Evolutionary conservation across 345 rosid species (phyloP).

Genomic region (Gossypium ekmanianum): DNA sequence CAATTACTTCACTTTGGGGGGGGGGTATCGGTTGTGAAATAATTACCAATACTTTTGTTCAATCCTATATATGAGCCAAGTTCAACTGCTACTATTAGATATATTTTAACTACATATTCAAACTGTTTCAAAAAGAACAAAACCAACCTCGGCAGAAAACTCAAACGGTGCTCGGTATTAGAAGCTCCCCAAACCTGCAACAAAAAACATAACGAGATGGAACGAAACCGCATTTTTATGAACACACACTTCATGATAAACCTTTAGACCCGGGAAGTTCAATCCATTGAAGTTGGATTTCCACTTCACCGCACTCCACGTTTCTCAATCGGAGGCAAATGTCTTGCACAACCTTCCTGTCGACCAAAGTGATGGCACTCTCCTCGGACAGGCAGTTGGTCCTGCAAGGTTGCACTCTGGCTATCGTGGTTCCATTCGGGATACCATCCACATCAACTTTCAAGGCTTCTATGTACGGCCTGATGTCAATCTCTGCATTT

Average conservation of each 20-base stretch:
- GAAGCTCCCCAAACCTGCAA: not conserved
- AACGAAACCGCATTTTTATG: not conserved
- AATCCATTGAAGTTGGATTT: constrained; percentile 82
- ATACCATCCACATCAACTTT: constrained; percentile 46
- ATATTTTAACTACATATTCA: not conserved
- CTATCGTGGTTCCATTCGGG: constrained; percentile 60
- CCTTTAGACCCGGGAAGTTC: constrained; percentile 71
- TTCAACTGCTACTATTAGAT: not conserved
- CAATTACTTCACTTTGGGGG: not conserved
- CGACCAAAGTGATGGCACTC: constrained; percentile 42
- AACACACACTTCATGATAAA: constrained; percentile 25
- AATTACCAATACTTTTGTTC: constrained; percentile 15
- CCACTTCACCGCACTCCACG: constrained; percentile 89
- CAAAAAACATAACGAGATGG: not conserved
- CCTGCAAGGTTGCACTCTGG: constrained; percentile 48
- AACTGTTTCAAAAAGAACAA: not conserved
- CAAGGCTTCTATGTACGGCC: constrained; percentile 55
- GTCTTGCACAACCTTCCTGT: constrained; percentile 58
- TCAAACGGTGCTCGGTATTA: not conserved
- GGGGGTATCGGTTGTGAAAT: not conserved
- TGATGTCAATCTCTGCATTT: constrained; percentile 75
- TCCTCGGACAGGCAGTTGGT: constrained; percentile 70
- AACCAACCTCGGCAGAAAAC: not conserved
- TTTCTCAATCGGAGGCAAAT: constrained; percentile 64
- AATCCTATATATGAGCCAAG: constrained; percentile 11